These are phyloP conservation scores for Aspergillus nidulans DNA, from an alignment of 495 filamentous ascomycete genomes.

Conservation along the genomic window DNA sequence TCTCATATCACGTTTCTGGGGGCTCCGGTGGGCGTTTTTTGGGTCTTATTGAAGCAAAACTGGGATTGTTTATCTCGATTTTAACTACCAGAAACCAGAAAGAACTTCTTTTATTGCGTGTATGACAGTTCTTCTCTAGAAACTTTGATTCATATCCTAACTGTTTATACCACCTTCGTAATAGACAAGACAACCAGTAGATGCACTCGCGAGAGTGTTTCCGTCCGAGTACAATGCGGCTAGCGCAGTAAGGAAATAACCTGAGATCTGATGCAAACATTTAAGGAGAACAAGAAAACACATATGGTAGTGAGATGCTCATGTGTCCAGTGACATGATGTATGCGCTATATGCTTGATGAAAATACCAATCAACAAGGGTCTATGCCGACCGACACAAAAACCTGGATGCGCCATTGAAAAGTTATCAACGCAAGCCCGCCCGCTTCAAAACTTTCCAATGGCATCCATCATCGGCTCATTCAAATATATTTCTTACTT, in stretches of 20 bases:
- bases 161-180: constrained; percentile 7
- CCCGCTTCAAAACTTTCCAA: constrained; percentile 28
- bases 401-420: constrained; percentile 21
- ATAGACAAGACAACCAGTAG: constrained; percentile 2
- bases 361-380: constrained; percentile 21
- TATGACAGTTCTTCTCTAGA: neutral
- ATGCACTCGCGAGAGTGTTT: constrained; percentile 11
- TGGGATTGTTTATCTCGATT: neutral
- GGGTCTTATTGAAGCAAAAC: constrained; percentile 3
- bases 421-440: constrained; percentile 36
- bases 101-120: neutral
- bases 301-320: constrained; percentile 24
- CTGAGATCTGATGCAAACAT: constrained; percentile 24
- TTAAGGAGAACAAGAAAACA: constrained; percentile 14
- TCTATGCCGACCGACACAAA: constrained; percentile 18
- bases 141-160: neutral
- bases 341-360: constrained; percentile 43
- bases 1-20: neutral
- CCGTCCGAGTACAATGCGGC: constrained; percentile 12
- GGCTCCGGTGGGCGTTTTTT: constrained; percentile 1
- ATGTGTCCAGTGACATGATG: constrained; percentile 35
- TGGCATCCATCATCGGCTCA: constrained; percentile 16
- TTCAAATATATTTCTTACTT: constrained; percentile 9
- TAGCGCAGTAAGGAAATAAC: constrained; percentile 16
- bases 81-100: neutral